Evolutionary conservation across 1,139 yeast genomes (phyloP).

Genomic region (Kurtzmaniella quercitrusa): DNA sequence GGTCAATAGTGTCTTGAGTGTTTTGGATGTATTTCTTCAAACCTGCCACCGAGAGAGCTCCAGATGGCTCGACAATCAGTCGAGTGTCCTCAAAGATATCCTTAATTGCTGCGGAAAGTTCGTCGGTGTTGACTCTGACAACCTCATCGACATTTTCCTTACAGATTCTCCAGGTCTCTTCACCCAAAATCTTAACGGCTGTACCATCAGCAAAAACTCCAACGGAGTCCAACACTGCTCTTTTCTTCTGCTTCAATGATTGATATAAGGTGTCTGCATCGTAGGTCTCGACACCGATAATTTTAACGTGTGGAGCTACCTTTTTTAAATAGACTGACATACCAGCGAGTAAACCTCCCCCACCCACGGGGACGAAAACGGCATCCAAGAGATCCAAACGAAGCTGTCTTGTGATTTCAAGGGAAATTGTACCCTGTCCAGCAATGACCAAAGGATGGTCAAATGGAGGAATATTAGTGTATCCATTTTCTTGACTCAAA

Average conservation of each 20-base stretch:
- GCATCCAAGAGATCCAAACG: constrained; percentile 77
- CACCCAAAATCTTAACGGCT: constrained; percentile 89
- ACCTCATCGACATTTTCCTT: constrained; percentile 82
- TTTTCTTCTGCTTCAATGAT: constrained; percentile 56
- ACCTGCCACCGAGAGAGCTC: constrained; percentile 95
- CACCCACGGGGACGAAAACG: constrained; percentile 91
- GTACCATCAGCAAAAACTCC: constrained; percentile 99
- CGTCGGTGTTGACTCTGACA: constrained; percentile 85
- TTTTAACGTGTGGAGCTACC: constrained; percentile 94
- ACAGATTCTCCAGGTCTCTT: constrained; percentile 84
- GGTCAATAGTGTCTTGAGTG: constrained; percentile 71
- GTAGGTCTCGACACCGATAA: constrained; percentile 92
- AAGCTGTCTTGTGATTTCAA: constrained; percentile 86
- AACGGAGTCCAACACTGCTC: constrained; percentile 59
- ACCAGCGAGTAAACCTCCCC: constrained; percentile 95
- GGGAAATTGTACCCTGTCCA: constrained; percentile 98
- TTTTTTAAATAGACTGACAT: constrained; percentile 85
- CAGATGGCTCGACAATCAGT: constrained; percentile 92
- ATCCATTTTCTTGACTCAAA: constrained; percentile 61
- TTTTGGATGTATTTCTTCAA: constrained; percentile 71
- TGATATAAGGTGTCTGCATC: constrained; percentile 90
- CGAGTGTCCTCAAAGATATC: constrained; percentile 96
- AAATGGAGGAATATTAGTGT: constrained; percentile 92
- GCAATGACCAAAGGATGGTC: constrained; percentile 98
- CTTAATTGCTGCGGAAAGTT: constrained; percentile 95